These are phyloP conservation scores for Ophiostoma novo-ulmi DNA, from an alignment of 2,329 filamentous ascomycete species.

Conservation along the genomic window DNA sequence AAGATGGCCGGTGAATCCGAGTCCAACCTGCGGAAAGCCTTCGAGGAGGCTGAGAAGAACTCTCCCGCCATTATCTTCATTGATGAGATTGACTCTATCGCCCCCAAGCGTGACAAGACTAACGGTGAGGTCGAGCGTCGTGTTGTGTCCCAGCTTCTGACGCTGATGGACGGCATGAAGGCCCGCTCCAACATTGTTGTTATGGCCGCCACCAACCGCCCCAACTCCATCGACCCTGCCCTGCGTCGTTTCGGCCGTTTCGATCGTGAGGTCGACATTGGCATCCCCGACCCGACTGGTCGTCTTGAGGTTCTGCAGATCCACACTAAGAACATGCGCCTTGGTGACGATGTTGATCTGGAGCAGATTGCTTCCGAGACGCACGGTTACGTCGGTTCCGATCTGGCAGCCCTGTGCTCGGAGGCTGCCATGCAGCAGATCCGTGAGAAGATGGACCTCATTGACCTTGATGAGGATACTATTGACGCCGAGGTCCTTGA, in stretches of 20 bases:
- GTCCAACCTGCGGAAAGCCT: conserved; percentile 97
- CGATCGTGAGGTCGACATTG: conserved; percentile 97
- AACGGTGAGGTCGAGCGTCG: conserved; percentile 98
- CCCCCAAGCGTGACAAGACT: conserved; percentile 99
- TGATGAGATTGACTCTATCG: conserved; percentile 98
- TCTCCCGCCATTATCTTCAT: conserved; percentile 99
- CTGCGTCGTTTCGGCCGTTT: conserved; percentile 97
- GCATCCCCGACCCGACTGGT: conserved; percentile 94
- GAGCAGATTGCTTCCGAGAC: conserved; percentile 96
- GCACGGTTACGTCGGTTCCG: conserved; percentile 97
- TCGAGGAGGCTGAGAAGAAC: conserved; percentile 99
- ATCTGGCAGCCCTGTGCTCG: conserved; percentile 96
- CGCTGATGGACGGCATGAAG: conserved; percentile 99
- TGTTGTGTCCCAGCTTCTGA: conserved; percentile 91
- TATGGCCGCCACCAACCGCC: conserved; percentile 98
- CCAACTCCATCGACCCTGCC: conserved; percentile 97
- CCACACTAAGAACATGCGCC: conserved; percentile 99
- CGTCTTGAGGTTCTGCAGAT: conserved; percentile 99
- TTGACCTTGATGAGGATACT: conserved; percentile 97
- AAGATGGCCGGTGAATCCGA: conserved; percentile 99
- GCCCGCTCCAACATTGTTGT: conserved; percentile 96
- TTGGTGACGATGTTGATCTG: conserved; percentile 91
- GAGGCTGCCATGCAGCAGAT: conserved; percentile 99
- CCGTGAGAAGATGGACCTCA: conserved; percentile 99
- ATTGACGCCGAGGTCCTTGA: conserved; percentile 98